Conservation (phyloP, 345 rosid genomes). For the Draba incana region DNA sequence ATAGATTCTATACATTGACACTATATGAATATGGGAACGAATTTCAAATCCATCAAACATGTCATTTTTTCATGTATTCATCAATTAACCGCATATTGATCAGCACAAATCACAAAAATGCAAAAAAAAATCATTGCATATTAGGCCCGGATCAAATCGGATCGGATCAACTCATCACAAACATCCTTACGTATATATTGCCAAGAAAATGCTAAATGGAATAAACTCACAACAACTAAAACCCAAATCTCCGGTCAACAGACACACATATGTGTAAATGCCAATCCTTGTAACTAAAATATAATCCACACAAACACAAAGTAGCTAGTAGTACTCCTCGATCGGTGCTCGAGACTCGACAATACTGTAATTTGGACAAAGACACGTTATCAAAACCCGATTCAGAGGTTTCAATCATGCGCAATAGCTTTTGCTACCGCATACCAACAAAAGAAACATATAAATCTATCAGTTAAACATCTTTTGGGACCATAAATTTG, state of each 20-base stretch:
- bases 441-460: slow-evolving; percentile 39
- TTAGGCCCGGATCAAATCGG: background rate
- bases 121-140: background rate
- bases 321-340: slow-evolving; percentile 10
- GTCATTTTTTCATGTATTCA: background rate
- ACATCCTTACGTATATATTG: background rate
- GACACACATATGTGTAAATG: slow-evolving; percentile 1
- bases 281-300: slow-evolving; percentile 21
- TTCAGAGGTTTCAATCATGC: slow-evolving; percentile 40
- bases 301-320: slow-evolving; percentile 36
- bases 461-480: slow-evolving; percentile 41
- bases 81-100: background rate
- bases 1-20: background rate
- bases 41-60: background rate
- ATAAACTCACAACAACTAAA: slow-evolving; percentile 27
- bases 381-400: slow-evolving; percentile 38
- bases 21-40: background rate
- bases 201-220: slow-evolving; percentile 14
- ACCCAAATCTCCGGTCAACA: slow-evolving; percentile 35
- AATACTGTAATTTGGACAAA: slow-evolving; percentile 33
- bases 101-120: background rate
- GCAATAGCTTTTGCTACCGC: slow-evolving; percentile 23
- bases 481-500: slow-evolving; percentile 38
- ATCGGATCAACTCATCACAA: background rate
- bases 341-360: slow-evolving; percentile 36